Conservation (phyloP, 1,284 basidiomycete genomes). For the Termitomyces sp. region DNA sequence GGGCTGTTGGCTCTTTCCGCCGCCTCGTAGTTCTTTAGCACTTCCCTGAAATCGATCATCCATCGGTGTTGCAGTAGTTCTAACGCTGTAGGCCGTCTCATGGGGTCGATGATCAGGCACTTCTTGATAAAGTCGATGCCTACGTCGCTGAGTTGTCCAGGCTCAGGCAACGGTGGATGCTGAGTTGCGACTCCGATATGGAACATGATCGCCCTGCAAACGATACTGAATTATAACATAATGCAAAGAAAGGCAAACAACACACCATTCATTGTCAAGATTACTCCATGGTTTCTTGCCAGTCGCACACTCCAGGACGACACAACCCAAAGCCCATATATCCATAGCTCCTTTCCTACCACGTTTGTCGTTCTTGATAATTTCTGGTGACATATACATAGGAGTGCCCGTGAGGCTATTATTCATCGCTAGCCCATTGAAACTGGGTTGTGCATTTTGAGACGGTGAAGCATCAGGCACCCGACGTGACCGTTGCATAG, state of each 20-base stretch:
- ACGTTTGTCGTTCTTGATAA: conserved; percentile 89
- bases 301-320: conserved; percentile 94
- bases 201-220: conserved; percentile 93
- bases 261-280: conserved; percentile 97
- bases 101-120: conserved; percentile 87
- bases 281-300: conserved; percentile 98
- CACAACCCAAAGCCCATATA: conserved; percentile 96
- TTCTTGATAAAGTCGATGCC: conserved; percentile 95
- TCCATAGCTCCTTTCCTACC: conserved; percentile 96
- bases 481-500: conserved; percentile 73
- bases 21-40: conserved; percentile 62
- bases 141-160: conserved; percentile 81
- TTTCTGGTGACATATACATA: conserved; percentile 99
- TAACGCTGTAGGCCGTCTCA: conserved; percentile 76
- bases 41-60: conserved; percentile 80
- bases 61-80: conserved; percentile 90
- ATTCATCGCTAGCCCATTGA: conserved; percentile 54
- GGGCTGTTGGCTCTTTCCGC: conserved; percentile 52
- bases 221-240: conserved; percentile 5
- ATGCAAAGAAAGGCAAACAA: conserved; percentile 6
- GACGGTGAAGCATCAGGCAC: conserved; percentile 31
- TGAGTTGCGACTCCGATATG: conserved; percentile 97
- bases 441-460: conserved; percentile 23
- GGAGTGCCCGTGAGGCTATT: conserved; percentile 95
- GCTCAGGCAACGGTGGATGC: conserved; percentile 92